Evolutionary conservation across 23 red algal genomes (phyloP).

Genomic region (Gracilaria gracilis): DNA sequence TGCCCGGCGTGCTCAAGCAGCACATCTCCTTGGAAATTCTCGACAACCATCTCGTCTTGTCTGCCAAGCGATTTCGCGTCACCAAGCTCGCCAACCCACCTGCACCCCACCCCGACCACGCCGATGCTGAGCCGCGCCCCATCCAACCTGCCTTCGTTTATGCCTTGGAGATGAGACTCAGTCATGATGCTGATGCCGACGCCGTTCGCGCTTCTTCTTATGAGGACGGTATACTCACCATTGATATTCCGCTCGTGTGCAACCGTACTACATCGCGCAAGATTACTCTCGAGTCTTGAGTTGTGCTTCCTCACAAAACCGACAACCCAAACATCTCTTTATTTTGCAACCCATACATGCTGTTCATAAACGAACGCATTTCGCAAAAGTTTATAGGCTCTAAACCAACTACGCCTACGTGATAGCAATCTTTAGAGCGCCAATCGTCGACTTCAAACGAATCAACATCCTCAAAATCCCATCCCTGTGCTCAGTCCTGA

Average conservation of each 20-base stretch:
- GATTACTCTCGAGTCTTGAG: constrained; percentile 12
- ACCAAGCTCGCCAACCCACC: neutral
- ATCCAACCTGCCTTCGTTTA: neutral
- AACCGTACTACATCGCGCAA: neutral
- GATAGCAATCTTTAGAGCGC: constrained; percentile 19
- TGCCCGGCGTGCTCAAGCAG: constrained; percentile 26
- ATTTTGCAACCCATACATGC: neutral
- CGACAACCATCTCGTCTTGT: constrained; percentile 1
- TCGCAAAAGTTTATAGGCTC: too few relatives aligned
- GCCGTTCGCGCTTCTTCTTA: neutral
- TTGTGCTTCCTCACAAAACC: neutral
- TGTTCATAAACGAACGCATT: too few relatives aligned
- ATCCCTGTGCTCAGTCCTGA: constrained; percentile 12
- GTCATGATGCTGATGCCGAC: constrained; percentile 2
- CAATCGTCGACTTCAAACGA: neutral
- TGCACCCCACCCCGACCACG: too few relatives aligned
- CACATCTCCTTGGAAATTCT: constrained; percentile 24
- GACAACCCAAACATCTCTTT: neutral
- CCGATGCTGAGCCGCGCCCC: neutral
- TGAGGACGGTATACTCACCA: constrained; percentile 28
- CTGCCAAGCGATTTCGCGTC: constrained; percentile 20
- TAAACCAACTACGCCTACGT: neutral
- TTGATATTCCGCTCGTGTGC: constrained; percentile 1
- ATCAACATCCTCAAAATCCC: constrained; percentile 10
- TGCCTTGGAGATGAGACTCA: neutral